Evolutionary conservation across 768 basidiomycete genomes (phyloP).

Genomic region (Tylopilus rubrobrunneus): DNA sequence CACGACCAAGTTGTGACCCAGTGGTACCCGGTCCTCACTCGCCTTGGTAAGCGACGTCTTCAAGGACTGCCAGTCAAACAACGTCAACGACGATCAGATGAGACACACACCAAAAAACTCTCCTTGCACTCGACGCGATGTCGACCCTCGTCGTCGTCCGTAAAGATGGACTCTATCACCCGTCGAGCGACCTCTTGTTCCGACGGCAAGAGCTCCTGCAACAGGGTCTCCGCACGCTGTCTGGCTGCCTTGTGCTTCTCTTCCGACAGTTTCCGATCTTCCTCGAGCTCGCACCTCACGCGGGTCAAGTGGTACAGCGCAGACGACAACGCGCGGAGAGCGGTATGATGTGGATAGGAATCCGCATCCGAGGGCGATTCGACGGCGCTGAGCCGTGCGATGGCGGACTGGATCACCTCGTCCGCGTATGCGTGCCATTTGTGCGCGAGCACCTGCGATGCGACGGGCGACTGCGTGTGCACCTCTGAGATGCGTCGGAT

Average conservation of each 20-base stretch:
- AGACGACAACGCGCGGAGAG: conserved; percentile 65
- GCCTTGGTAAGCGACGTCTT: conserved; percentile 45
- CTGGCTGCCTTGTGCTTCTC: conserved; percentile 59
- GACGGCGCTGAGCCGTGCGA: conserved; percentile 45
- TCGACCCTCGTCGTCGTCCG: conserved; percentile 40
- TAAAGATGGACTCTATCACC: conserved; percentile 64
- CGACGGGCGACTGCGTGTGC: conserved; percentile 17
- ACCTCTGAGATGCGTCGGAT: conserved; percentile 9
- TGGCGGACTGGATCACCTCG: conserved; percentile 62
- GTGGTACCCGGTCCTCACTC: conserved; percentile 46
- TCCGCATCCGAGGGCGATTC: conserved; percentile 46
- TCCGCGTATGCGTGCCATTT: conserved; percentile 80
- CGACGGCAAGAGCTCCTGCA: conserved; percentile 53
- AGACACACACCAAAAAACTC: conserved; percentile 52
- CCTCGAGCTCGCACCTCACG: conserved; percentile 62
- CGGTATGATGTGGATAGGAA: conserved; percentile 59
- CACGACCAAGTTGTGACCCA: conserved; percentile 26
- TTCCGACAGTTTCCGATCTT: conserved; percentile 44
- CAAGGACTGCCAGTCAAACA: conserved; percentile 34
- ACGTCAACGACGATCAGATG: not conserved
- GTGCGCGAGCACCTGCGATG: conserved; percentile 54
- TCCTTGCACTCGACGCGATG: conserved; percentile 53
- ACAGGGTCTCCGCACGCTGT: conserved; percentile 48
- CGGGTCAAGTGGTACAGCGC: conserved; percentile 58
- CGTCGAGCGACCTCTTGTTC: conserved; percentile 67